A percentile compares a stretch with the other conserved stretches of the same genome.
phyloP scores from a whole-genome alignment of 371 early-diverging fungal species.

The Mortierella sp. region DNA sequence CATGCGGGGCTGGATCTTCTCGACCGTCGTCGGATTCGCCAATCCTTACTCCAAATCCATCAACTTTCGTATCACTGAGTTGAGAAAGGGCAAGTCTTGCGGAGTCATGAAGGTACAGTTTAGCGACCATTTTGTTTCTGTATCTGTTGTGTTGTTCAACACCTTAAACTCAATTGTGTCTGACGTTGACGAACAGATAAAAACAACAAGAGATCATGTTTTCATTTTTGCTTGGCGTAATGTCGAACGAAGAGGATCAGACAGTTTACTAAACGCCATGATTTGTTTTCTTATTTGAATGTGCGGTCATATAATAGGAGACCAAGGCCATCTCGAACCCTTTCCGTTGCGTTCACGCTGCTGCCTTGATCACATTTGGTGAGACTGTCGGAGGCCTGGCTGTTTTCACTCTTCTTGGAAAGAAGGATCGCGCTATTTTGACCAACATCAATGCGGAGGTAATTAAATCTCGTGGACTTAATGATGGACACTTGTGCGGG shows the following conservation, averaged over 20 bases:
- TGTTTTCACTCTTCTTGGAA: slow-evolving; percentile 61
- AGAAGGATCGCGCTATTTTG: slow-evolving; percentile 68
- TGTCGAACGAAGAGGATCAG: neutral
- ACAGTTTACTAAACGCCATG: neutral
- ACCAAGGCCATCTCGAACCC: slow-evolving; percentile 40
- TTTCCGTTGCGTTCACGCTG: slow-evolving; percentile 65
- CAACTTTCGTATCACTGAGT: slow-evolving; percentile 50
- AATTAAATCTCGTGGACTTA: neutral
- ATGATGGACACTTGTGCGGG: neutral
- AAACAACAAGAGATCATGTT: neutral
- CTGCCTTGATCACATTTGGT: slow-evolving; percentile 71
- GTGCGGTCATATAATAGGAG: slow-evolving; percentile 17
- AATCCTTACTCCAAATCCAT: slow-evolving; percentile 50
- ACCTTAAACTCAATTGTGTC: neutral
- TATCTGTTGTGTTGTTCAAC: neutral
- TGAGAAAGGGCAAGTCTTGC: slow-evolving; percentile 39
- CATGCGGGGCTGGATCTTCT: slow-evolving; percentile 44
- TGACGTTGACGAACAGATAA: neutral
- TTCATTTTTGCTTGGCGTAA: neutral
- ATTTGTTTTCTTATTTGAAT: neutral
- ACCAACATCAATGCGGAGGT: slow-evolving; percentile 66
- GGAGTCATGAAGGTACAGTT: slow-evolving; percentile 41
- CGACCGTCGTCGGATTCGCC: slow-evolving; percentile 38
- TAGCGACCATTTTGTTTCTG: neutral
- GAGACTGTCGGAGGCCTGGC: slow-evolving; percentile 71